Evolutionary conservation across 2,329 filamentous ascomycete species (phyloP), one percentile per base, ranked within the genome.

Genomic region (Sporothrix pallida): DNA sequence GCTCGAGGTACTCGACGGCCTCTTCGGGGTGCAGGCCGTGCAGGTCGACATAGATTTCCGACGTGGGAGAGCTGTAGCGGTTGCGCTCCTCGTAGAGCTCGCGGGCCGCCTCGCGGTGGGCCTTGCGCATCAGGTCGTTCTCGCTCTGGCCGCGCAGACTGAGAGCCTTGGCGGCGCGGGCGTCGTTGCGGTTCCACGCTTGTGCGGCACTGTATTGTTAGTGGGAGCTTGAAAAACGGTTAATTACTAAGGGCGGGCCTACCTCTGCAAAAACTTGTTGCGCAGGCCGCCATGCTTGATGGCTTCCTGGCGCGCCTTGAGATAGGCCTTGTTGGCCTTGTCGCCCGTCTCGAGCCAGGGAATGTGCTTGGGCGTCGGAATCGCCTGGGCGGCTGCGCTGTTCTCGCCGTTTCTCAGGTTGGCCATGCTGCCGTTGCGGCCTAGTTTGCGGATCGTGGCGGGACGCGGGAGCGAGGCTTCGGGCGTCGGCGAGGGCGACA

Each of bases 21-120:
- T 99, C 96, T 80, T 98, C 95, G 0, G 96, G 94, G 79, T 98
- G 96, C n/a, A 99, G 88, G n/a, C 96, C 96, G 81, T 99, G 96
- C 46, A 99, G 86, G 82, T 99, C 96, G 72, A 98, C 92, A 82
- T 97, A 99, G 60, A 98, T 89, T 83, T 99, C 96, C 56, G 56
- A 82, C 80, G 75, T 6, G 12, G 20, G 17, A 13, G 60, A 17
- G 48, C 44, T 88, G 81, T 91, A 92, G 82, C 92, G 93, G 81
- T 98, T 98, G 54, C 95, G 93, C 80, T 97, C 93, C 81, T 98
- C 95, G 80, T 98, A 99, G 44, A 99, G 87, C 78, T 96, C 92
- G 50, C 91, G 90, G 26, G 96, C 96, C 10, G 96, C 96, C 83
- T 98, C 95, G 65, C 96, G 92, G 80, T 99, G 96, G 63, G 95